Percentiles rank a stretch among this genome's conserved stretches.
phyloP scores from a whole-genome alignment of 176 grass and related monocot species.

The Olyra latifolia region DNA sequence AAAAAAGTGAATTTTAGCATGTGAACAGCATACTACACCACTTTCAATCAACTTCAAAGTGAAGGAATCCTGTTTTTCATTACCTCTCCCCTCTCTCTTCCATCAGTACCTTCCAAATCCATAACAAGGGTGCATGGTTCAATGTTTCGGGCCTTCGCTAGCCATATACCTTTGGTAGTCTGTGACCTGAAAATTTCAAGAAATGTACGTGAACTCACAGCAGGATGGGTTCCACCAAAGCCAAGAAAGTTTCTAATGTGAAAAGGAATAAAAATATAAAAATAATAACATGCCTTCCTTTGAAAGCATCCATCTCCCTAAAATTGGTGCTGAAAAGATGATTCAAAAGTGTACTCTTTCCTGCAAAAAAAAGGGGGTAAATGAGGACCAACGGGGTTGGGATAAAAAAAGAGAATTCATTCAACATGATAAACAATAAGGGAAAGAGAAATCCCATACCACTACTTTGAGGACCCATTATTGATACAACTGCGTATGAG shows the following conservation, averaged over 20 bases:
- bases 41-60: conserved; percentile 4
- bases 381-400: neutral
- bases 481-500: conserved; percentile 95
- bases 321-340: conserved; percentile 91
- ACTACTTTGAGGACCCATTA: conserved; percentile 99
- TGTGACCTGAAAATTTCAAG: conserved; percentile 67
- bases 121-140: conserved; percentile 92
- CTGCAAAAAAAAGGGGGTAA: conserved; percentile 38
- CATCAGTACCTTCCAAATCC: conserved; percentile 99
- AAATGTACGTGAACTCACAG: conserved; percentile 26
- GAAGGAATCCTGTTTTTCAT: conserved; percentile 1
- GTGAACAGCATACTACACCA: neutral
- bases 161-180: conserved; percentile 98
- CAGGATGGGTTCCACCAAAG: conserved; percentile 1
- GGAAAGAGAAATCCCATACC: conserved; percentile 55
- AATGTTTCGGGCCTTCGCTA: conserved; percentile 71
- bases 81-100: conserved; percentile 99
- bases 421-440: conserved; percentile 15
- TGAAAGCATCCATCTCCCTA: conserved; percentile 98
- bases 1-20: neutral
- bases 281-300: conserved; percentile 68
- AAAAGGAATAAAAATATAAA: conserved; percentile 30
- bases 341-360: conserved; percentile 99
- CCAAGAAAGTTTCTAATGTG: neutral
- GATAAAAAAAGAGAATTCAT: neutral